Conservation (phyloP, 441 rosid species). For the Rhodomyrtus psidioides region DNA sequence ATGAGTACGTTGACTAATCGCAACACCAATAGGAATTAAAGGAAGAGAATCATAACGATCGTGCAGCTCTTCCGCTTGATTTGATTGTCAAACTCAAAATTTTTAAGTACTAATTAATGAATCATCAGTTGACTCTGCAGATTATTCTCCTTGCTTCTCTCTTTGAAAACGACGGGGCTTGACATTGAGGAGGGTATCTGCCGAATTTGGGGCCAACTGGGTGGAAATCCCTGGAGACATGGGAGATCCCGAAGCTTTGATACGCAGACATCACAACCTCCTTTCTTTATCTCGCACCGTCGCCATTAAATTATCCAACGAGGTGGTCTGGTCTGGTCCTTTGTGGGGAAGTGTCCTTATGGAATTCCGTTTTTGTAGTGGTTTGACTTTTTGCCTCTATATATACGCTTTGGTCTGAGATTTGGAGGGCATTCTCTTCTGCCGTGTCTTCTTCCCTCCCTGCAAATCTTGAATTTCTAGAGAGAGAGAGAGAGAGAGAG, state of each 20-base stretch:
- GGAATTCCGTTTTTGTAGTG: constrained; percentile 20
- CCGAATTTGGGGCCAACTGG: constrained; percentile 11
- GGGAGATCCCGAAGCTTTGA: constrained; percentile 56
- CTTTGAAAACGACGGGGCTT: not conserved
- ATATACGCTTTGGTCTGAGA: not conserved
- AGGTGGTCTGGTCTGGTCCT: not conserved
- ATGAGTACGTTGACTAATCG: not conserved
- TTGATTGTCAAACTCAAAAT: not conserved
- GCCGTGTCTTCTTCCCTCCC: not conserved
- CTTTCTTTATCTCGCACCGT: constrained; percentile 1
- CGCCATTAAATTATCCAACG: not conserved
- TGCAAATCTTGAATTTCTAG: not conserved
- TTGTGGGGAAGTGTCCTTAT: constrained; percentile 11
- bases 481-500: not conserved
- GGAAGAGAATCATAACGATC: not conserved
- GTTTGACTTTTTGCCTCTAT: constrained; percentile 51
- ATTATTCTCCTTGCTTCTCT: not conserved
- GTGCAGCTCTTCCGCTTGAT: not conserved
- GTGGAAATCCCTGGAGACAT: constrained; percentile 60
- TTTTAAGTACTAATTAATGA: not conserved
- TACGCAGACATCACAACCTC: constrained; percentile 6
- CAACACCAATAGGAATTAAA: not conserved
- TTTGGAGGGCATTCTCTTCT: not conserved
- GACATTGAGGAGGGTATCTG: not conserved
- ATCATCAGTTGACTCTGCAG: not conserved